Base-by-base conservation (phyloP, 345 rosid genomes). In the Barbarea vulgaris region DNA sequence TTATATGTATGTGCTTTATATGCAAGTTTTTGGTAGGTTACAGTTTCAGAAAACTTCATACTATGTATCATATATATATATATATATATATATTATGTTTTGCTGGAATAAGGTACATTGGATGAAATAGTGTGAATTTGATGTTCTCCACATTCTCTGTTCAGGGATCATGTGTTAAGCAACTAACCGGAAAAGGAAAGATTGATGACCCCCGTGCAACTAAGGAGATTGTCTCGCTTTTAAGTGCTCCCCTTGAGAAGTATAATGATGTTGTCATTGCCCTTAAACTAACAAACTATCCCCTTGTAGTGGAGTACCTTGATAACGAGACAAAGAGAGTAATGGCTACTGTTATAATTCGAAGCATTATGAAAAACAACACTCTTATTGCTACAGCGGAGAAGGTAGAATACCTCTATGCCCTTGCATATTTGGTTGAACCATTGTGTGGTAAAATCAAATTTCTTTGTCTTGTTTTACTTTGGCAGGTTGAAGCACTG, bases 161-260 rank as follows among this genome's bases (percentile, higher is more conserved):
- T 72, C 84, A 95, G 99, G 98, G 98, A 77, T 89, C 99, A 80
- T 95, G 99, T 80, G 86, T 90, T 58, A 90, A 81, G 82, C 93
- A 90, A 85, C 86, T 95, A 34, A 79, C 93, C 15, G 76, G 84
- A 31, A 83, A 79, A 79, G 97, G 96, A 70, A 95, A 87, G 89
- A 79, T 89, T 79, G 84, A 89, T 67, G 98, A 93, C 81, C 85
- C 74, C 76, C 88, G 81, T 84, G 93, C 98, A 21, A 89, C 96
- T 15, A 95, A 93, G 82, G 98, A 93, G 85, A 87, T 90, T 74
- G 96, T 95, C 77, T 83, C 98, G 18, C 94, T 95, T 72, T 89
- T 93, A 78, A 95, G 97, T 88, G 94, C 98, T 74, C 99, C 99
- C 34, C 73, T 95, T 34, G 99, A 95, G 83, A 95, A 95, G 79